These are phyloP conservation scores for Wickerhamiella lipophila DNA, from an alignment of 805 yeast genomes.

Conservation along the genomic window DNA sequence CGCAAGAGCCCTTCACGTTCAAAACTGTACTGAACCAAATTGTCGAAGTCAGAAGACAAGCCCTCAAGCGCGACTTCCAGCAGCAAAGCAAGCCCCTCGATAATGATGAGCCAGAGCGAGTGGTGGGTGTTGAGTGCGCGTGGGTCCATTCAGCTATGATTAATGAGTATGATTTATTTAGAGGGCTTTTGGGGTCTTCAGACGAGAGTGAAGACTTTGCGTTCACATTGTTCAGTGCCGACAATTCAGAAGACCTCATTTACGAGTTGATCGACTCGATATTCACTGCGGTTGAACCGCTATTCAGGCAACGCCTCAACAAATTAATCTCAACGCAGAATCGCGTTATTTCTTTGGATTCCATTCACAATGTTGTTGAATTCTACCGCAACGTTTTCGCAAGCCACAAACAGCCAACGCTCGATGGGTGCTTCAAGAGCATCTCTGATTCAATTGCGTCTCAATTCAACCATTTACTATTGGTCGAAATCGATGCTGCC, in stretches of 20 bases:
- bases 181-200: conserved; percentile 42
- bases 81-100: not conserved
- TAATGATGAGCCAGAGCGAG: conserved; percentile 58
- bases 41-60: conserved; percentile 55
- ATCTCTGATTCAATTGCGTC: conserved; percentile 30
- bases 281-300: conserved; percentile 45
- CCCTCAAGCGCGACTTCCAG: conserved; percentile 50
- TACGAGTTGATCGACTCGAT: conserved; percentile 32
- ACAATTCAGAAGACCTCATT: conserved; percentile 14
- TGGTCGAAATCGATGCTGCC: conserved; percentile 30
- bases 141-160: conserved; percentile 76
- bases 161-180: conserved; percentile 68
- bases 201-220: conserved; percentile 24
- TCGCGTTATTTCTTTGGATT: conserved; percentile 41
- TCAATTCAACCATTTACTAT: conserved; percentile 33
- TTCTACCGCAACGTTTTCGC: conserved; percentile 56
- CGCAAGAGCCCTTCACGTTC: conserved; percentile 33
- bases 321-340: conserved; percentile 55
- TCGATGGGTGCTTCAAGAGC: conserved; percentile 21
- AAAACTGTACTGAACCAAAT: conserved; percentile 49
- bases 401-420: conserved; percentile 30
- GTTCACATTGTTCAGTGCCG: conserved; percentile 12
- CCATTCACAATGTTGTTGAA: conserved; percentile 49
- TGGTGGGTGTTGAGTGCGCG: conserved; percentile 77
- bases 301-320: conserved; percentile 51